Evolutionary conservation across 495 filamentous ascomycete species (phyloP).

Genomic region (Penicillium subrubescens): DNA sequence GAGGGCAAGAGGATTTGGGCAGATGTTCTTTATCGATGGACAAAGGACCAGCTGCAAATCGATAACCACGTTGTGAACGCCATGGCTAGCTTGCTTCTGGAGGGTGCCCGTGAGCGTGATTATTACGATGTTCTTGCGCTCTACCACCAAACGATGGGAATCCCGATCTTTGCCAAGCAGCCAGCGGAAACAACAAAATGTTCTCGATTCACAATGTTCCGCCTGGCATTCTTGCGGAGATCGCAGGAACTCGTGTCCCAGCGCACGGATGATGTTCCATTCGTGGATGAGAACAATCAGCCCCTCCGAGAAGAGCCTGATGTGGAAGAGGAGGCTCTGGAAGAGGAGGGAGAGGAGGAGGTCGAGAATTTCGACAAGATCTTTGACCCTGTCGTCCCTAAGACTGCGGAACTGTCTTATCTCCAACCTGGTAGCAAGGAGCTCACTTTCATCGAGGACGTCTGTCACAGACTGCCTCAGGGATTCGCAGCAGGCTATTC

Average conservation of each 20-base stretch:
- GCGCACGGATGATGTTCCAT: constrained; percentile 35
- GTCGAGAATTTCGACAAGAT: constrained; percentile 35
- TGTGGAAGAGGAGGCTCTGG: constrained; percentile 13
- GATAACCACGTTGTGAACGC: constrained; percentile 73
- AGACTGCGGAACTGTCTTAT: constrained; percentile 13
- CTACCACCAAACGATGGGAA: constrained; percentile 73
- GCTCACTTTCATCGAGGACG: constrained; percentile 67
- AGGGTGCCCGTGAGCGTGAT: constrained; percentile 58
- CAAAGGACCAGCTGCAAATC: constrained; percentile 62
- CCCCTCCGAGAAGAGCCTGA: constrained; percentile 8
- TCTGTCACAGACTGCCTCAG: constrained; percentile 48
- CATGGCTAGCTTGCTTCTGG: constrained; percentile 73
- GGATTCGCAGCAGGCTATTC: constrained; percentile 41
- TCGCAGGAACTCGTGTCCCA: neutral
- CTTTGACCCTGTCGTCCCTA: constrained; percentile 36
- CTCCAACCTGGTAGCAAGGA: constrained; percentile 63
- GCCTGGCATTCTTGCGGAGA: constrained; percentile 6
- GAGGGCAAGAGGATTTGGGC: constrained; percentile 75
- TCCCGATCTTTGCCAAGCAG: constrained; percentile 49
- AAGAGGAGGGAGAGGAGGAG: constrained; percentile 30
- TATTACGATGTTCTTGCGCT: constrained; percentile 70
- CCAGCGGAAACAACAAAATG: constrained; percentile 17
- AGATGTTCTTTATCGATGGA: constrained; percentile 76
- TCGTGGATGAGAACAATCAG: constrained; percentile 32
- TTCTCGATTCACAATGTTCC: constrained; percentile 12